Evolutionary conservation across 371 early-diverging fungal genomes (phyloP).

Genomic region (Dinochytrium kinnereticum): DNA sequence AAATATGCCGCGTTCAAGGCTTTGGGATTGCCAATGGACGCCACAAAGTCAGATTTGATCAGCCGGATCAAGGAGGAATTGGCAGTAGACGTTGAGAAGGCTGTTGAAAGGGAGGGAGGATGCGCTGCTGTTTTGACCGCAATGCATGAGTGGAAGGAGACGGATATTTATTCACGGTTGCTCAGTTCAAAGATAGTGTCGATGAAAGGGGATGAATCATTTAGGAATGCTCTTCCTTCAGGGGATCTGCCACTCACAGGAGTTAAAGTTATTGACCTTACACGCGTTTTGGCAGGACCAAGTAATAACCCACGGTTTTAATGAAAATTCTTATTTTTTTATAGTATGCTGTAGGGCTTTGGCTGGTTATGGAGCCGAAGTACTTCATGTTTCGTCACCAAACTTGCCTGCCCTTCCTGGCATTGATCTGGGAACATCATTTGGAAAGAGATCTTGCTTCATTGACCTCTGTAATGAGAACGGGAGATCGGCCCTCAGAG

Average conservation of each 20-base stretch:
- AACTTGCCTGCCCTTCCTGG: constrained; percentile 24
- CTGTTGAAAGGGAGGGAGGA: background rate
- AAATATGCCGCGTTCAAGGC: constrained; percentile 4
- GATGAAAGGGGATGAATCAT: background rate
- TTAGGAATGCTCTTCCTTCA: background rate
- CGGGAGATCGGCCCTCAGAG: constrained; percentile 4
- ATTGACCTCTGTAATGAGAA: constrained; percentile 26
- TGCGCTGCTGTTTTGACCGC: background rate
- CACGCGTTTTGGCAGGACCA: constrained; percentile 42
- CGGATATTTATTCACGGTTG: background rate
- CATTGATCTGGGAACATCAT: constrained; percentile 22
- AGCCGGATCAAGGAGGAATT: background rate
- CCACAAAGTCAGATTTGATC: background rate
- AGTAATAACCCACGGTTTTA: background rate
- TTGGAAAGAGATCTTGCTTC: constrained; percentile 33
- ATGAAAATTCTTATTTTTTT: no score
- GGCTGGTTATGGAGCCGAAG: constrained; percentile 34
- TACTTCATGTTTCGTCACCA: constrained; percentile 31
- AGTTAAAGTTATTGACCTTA: constrained; percentile 38
- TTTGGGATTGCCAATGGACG: constrained; percentile 1
- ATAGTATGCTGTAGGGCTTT: constrained; percentile 7
- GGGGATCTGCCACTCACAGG: constrained; percentile 24
- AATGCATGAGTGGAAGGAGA: background rate
- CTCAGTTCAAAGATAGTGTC: background rate
- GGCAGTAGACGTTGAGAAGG: background rate